phyloP scores from a whole-genome alignment of 2,329 filamentous ascomycete species.

The Emmonsiellopsis sp. region DNA sequence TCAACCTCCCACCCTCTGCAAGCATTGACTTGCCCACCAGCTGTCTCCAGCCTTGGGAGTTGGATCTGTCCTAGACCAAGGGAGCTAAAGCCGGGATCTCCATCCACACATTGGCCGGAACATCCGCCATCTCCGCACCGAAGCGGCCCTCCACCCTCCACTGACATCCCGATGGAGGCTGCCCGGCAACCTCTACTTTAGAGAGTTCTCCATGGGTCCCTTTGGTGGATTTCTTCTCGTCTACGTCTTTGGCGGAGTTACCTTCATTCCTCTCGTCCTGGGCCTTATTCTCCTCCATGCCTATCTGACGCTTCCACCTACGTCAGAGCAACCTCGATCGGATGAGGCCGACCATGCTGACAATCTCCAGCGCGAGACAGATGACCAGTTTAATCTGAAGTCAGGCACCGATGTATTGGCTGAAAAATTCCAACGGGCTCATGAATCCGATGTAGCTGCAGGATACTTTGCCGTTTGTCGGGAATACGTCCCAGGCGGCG shows the following conservation, averaged over 20 bases:
- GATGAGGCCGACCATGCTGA: slow-evolving; percentile 8
- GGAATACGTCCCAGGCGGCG: slow-evolving; percentile 83
- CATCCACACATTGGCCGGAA: neutral
- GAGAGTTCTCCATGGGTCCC: slow-evolving; percentile 32
- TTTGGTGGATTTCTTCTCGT: slow-evolving; percentile 55
- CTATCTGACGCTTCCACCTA: slow-evolving; percentile 55
- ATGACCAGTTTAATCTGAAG: slow-evolving; percentile 58
- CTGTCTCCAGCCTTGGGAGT: neutral
- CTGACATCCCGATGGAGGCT: slow-evolving; percentile 23
- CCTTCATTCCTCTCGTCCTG: slow-evolving; percentile 69
- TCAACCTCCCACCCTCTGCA: neutral
- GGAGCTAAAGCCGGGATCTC: neutral
- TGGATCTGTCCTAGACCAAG: neutral
- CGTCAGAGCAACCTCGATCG: neutral
- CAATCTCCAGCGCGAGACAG: slow-evolving; percentile 45
- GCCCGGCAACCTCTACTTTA: slow-evolving; percentile 22
- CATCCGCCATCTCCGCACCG: neutral
- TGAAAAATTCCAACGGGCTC: slow-evolving; percentile 52
- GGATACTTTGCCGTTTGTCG: slow-evolving; percentile 94
- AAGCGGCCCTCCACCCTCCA: slow-evolving; percentile 11
- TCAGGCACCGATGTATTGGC: slow-evolving; percentile 50
- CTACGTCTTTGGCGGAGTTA: slow-evolving; percentile 80
- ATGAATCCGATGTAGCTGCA: slow-evolving; percentile 70
- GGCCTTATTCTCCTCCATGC: slow-evolving; percentile 54
- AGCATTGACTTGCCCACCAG: neutral